Conservation (phyloP, 1,284 basidiomycete genomes). For the Trichosporon sp. region DNA sequence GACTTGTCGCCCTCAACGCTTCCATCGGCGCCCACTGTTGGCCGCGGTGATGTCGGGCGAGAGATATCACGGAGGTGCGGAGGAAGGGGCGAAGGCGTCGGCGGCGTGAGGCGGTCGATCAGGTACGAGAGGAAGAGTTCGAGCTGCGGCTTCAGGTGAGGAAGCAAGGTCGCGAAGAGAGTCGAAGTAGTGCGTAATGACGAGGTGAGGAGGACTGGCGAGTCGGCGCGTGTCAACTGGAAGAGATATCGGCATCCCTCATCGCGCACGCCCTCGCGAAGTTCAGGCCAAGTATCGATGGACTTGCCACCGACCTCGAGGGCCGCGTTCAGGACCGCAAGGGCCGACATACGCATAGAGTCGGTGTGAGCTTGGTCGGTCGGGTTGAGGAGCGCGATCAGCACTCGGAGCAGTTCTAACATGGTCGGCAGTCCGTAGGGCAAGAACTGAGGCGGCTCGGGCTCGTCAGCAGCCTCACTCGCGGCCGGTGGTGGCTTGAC, state of each 20-base stretch:
- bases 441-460: conserved; percentile 41
- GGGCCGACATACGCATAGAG: conserved; percentile 86
- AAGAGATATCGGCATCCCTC: conserved; percentile 95
- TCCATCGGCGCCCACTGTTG: conserved; percentile 28
- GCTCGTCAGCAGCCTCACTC: conserved; percentile 2
- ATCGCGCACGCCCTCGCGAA: conserved; percentile 62
- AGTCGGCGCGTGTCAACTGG: conserved; percentile 86
- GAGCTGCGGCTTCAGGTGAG: conserved; percentile 90
- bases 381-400: conserved; percentile 93
- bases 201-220: conserved; percentile 73
- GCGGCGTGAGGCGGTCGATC: conserved; percentile 80
- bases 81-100: conserved; percentile 52
- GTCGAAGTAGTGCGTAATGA: conserved; percentile 84
- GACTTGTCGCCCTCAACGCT: conserved; percentile 26
- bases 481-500: not conserved
- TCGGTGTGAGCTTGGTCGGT: conserved; percentile 94
- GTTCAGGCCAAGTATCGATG: conserved; percentile 65
- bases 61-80: conserved; percentile 43
- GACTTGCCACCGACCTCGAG: conserved; percentile 80
- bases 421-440: conserved; percentile 89
- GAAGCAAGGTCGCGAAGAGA: conserved; percentile 84
- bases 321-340: conserved; percentile 84
- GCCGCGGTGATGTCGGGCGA: conserved; percentile 63
- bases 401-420: conserved; percentile 87
- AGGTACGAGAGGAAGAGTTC: conserved; percentile 93